phyloP scores from a whole-genome alignment of 768 basidiomycete genomes.

The Kwoniella sp. region DNA sequence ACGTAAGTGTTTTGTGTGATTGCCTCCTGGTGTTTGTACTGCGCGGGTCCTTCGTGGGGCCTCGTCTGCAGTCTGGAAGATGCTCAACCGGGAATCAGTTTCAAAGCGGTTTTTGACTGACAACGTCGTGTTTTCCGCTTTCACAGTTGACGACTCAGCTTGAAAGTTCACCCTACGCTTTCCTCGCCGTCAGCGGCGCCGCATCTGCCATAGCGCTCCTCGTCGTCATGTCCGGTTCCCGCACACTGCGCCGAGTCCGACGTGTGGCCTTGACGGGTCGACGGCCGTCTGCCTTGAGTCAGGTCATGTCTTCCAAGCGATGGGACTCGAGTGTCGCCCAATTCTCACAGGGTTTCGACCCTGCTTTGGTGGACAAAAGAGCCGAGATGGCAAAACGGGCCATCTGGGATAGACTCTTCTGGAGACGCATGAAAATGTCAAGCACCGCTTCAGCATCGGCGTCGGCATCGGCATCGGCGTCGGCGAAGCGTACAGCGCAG shows the following conservation, averaged over 20 bases:
- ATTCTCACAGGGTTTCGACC: slow-evolving; percentile 22
- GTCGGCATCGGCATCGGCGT: neutral
- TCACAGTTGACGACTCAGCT: slow-evolving; percentile 72
- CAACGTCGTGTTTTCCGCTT: neutral
- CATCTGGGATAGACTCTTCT: slow-evolving; percentile 25
- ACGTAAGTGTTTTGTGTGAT: slow-evolving; percentile 63
- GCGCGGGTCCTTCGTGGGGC: too few relatives aligned
- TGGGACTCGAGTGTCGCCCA: slow-evolving; percentile 25
- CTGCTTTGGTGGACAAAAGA: slow-evolving; percentile 15
- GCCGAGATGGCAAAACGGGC: slow-evolving; percentile 18
- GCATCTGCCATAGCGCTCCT: slow-evolving; percentile 66
- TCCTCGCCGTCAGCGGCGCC: slow-evolving; percentile 66
- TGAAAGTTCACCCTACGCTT: slow-evolving; percentile 74
- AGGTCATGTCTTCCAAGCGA: slow-evolving; percentile 16
- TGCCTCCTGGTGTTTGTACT: too few relatives aligned
- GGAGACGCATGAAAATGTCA: slow-evolving; percentile 9
- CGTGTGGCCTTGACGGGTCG: slow-evolving; percentile 52
- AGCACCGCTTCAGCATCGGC: neutral
- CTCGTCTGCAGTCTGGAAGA: too few relatives aligned
- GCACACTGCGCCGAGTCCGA: slow-evolving; percentile 60
- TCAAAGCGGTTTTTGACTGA: neutral
- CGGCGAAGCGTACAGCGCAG: neutral
- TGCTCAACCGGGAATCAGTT: too few relatives aligned
- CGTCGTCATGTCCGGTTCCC: slow-evolving; percentile 69
- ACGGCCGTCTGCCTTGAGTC: slow-evolving; percentile 1